phyloP scores from a whole-genome alignment of 2,329 filamentous ascomycete genomes.

The Fusarium sp. region DNA sequence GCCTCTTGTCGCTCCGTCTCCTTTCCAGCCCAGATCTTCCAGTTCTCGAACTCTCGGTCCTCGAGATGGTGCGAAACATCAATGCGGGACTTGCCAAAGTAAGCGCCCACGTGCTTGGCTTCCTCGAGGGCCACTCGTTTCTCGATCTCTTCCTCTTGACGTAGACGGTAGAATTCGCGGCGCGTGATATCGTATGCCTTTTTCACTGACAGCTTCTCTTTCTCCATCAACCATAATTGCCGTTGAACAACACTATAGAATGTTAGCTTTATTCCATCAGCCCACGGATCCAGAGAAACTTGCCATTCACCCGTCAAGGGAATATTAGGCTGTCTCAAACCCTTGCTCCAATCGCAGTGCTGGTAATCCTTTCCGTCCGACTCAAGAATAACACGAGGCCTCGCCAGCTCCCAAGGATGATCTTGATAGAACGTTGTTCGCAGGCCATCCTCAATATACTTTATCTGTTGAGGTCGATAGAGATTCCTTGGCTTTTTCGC shows the following conservation, averaged over 20 bases:
- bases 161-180: slow-evolving; percentile 87
- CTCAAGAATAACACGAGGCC: slow-evolving; percentile 86
- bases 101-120: slow-evolving; percentile 83
- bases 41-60: slow-evolving; percentile 79
- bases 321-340: slow-evolving; percentile 77
- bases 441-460: slow-evolving; percentile 84
- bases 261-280: slow-evolving; percentile 23
- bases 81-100: slow-evolving; percentile 81
- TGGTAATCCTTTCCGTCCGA: slow-evolving; percentile 83
- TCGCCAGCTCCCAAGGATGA: slow-evolving; percentile 96
- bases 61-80: slow-evolving; percentile 86
- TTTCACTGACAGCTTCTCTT: no score
- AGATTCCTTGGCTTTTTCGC: slow-evolving; percentile 70
- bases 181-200: slow-evolving; percentile 87
- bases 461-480: slow-evolving; percentile 81
- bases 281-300: background rate
- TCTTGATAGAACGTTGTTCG: slow-evolving; percentile 87
- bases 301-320: slow-evolving; percentile 73
- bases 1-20: slow-evolving; percentile 55
- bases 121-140: slow-evolving; percentile 87
- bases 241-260: slow-evolving; percentile 83
- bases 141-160: slow-evolving; percentile 84
- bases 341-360: slow-evolving; percentile 80
- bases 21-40: slow-evolving; percentile 80
- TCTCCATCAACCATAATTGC: slow-evolving; percentile 84